Conservation (phyloP, 75 land plant genomes). For the Pinus albicaulis region DNA sequence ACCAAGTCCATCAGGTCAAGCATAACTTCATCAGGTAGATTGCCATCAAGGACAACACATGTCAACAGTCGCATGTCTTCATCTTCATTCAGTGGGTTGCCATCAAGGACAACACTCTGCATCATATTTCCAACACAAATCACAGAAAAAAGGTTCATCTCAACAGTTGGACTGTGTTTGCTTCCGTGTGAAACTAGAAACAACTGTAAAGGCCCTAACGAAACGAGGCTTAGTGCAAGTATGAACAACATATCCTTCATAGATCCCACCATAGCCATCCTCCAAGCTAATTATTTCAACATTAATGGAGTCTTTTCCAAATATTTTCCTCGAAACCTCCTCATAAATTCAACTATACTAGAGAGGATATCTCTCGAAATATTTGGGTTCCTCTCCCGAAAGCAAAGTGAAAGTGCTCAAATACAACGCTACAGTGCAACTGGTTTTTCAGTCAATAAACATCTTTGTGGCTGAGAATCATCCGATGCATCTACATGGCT, state of each 20-base stretch:
- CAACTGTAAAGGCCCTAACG: slow-evolving; percentile 23
- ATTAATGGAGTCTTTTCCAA: slow-evolving; percentile 12
- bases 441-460: too few relatives aligned
- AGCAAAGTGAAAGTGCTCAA: slow-evolving; percentile 31
- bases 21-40: too few relatives aligned
- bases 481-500: too few relatives aligned
- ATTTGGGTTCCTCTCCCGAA: slow-evolving; percentile 9
- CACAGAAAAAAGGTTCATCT: slow-evolving; percentile 10
- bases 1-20: too few relatives aligned
- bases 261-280: slow-evolving; percentile 17
- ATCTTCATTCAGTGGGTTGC: too few relatives aligned
- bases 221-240: slow-evolving; percentile 20
- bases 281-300: slow-evolving; percentile 16
- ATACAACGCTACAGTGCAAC: slow-evolving; percentile 7
- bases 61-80: too few relatives aligned
- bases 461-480: too few relatives aligned
- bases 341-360: slow-evolving; percentile 21
- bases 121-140: too few relatives aligned
- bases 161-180: slow-evolving; percentile 21
- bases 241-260: slow-evolving; percentile 34
- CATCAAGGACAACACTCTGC: too few relatives aligned
- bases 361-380: background rate
- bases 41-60: too few relatives aligned
- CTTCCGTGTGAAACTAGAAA: background rate
- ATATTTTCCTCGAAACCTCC: slow-evolving; percentile 27